phyloP scores from a whole-genome alignment of 1,284 basidiomycete genomes.

The Leccinum subatratum region DNA sequence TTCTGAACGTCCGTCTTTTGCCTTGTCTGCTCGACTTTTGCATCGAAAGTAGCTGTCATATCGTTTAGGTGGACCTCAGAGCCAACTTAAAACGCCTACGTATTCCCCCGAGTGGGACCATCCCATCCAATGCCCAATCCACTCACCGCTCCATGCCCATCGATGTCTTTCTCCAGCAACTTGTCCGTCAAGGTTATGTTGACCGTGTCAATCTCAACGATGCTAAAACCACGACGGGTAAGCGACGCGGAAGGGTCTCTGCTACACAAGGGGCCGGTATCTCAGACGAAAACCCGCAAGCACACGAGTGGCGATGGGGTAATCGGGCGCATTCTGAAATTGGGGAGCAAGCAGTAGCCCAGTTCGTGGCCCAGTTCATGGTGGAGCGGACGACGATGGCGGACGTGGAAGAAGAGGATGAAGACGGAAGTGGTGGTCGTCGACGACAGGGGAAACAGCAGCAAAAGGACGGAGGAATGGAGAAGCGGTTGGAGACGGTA shows the following conservation, averaged over 20 bases:
- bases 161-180: conserved; percentile 52
- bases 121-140: conserved; percentile 48
- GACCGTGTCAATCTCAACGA: conserved; percentile 54
- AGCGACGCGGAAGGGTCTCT: conserved; percentile 49
- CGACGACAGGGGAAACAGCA: conserved; percentile 25
- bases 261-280: conserved; percentile 42
- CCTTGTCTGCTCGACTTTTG: conserved; percentile 6
- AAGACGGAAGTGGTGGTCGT: conserved; percentile 27
- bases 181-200: conserved; percentile 64
- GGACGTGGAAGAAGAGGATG: conserved; percentile 40
- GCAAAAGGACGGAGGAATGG: conserved; percentile 17
- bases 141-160: conserved; percentile 46
- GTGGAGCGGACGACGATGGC: conserved; percentile 41
- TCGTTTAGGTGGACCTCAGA: conserved; percentile 53
- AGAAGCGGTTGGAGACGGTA: conserved; percentile 44
- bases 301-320: conserved; percentile 77
- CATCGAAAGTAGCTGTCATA: conserved; percentile 2
- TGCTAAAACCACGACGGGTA: conserved; percentile 34
- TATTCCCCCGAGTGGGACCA: conserved; percentile 40
- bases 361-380: conserved; percentile 75
- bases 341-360: conserved; percentile 60
- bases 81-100: conserved; percentile 58
- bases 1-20: conserved; percentile 51
- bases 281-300: conserved; percentile 44
- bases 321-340: conserved; percentile 67